phyloP scores from a whole-genome alignment of 1,284 basidiomycete species.

The Cutaneotrichosporon sp. region DNA sequence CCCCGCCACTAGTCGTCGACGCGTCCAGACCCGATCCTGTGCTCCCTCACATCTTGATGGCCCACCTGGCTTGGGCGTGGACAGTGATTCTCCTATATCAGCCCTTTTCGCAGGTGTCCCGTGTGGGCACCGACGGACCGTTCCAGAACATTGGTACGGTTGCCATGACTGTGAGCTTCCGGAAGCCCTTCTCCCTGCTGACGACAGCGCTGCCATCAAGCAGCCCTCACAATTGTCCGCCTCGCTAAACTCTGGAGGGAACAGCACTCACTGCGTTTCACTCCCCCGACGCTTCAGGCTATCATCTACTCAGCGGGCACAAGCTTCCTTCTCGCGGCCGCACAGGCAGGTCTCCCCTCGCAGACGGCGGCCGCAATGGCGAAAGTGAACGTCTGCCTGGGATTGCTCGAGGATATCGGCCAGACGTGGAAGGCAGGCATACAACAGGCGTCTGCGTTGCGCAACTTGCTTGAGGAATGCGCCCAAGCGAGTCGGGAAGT shows the following conservation, averaged over 20 bases:
- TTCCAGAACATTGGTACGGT: slow-evolving; percentile 2
- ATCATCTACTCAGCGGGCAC: slow-evolving; percentile 64
- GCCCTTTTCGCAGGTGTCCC: slow-evolving; percentile 49
- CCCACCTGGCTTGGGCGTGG: slow-evolving; percentile 63
- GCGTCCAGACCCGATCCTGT: slow-evolving; percentile 52
- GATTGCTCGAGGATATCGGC: slow-evolving; percentile 5
- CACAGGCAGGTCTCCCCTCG: slow-evolving; percentile 6
- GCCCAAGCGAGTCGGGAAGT: slow-evolving; percentile 5
- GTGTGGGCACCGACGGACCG: background rate
- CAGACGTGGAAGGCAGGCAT: slow-evolving; percentile 9
- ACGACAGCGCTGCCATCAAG: slow-evolving; percentile 56
- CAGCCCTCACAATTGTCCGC: slow-evolving; percentile 61
- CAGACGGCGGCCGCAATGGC: slow-evolving; percentile 7
- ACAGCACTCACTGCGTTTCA: slow-evolving; percentile 59
- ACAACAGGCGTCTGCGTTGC: slow-evolving; percentile 12
- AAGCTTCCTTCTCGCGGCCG: slow-evolving; percentile 12
- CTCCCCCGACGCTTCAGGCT: slow-evolving; percentile 61
- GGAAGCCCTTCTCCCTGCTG: too few relatives aligned
- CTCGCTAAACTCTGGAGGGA: slow-evolving; percentile 57
- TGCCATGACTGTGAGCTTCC: slow-evolving; percentile 12
- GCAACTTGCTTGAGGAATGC: slow-evolving; percentile 9
- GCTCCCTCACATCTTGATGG: slow-evolving; percentile 60
- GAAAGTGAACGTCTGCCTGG: slow-evolving; percentile 9
- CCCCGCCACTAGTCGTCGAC: slow-evolving; percentile 53
- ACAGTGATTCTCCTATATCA: slow-evolving; percentile 61